phyloP scores from a whole-genome alignment of 2,329 filamentous ascomycete species.

The Fusarium nygamai region DNA sequence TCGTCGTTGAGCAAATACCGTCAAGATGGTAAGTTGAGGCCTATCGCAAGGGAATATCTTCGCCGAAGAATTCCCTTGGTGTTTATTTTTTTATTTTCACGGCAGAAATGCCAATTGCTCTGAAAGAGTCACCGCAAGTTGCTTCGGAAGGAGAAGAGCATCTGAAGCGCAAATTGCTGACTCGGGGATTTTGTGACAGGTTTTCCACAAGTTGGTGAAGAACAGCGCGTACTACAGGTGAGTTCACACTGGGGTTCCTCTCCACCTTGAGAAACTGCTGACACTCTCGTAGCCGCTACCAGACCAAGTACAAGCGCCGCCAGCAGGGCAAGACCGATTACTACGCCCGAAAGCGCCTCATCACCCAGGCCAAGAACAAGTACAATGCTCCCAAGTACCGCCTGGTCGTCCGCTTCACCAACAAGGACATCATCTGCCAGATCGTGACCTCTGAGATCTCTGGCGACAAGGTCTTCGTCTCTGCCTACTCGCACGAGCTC shows the following conservation, averaged over 20 bases:
- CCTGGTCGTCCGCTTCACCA: slow-evolving; percentile 98
- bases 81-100: slow-evolving; percentile 38
- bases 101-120: slow-evolving; percentile 59
- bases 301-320: slow-evolving; percentile 99
- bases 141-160: slow-evolving; percentile 81
- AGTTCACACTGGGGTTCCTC: slow-evolving; percentile 51
- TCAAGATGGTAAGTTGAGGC: slow-evolving; percentile 76
- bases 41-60: slow-evolving; percentile 43
- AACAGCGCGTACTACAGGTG: slow-evolving; percentile 99
- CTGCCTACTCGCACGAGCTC: slow-evolving; percentile 97
- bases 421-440: slow-evolving; percentile 99
- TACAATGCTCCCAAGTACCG: slow-evolving; percentile 99
- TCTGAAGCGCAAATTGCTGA: slow-evolving; percentile 99
- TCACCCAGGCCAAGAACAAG: slow-evolving; percentile 99
- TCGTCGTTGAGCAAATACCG: slow-evolving; percentile 60
- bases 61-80: slow-evolving; percentile 31
- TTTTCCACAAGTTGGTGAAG: slow-evolving; percentile 96
- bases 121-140: slow-evolving; percentile 91
- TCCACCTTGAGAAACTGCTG: slow-evolving; percentile 27
- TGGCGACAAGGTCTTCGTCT: slow-evolving; percentile 95
- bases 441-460: slow-evolving; percentile 96
- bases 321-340: slow-evolving; percentile 99
- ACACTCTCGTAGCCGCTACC: slow-evolving; percentile 79
- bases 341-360: slow-evolving; percentile 99
- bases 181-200: slow-evolving; percentile 76